phyloP scores from a whole-genome alignment of 2,329 filamentous ascomycete genomes.

The Aspergillus quadrilineatus region DNA sequence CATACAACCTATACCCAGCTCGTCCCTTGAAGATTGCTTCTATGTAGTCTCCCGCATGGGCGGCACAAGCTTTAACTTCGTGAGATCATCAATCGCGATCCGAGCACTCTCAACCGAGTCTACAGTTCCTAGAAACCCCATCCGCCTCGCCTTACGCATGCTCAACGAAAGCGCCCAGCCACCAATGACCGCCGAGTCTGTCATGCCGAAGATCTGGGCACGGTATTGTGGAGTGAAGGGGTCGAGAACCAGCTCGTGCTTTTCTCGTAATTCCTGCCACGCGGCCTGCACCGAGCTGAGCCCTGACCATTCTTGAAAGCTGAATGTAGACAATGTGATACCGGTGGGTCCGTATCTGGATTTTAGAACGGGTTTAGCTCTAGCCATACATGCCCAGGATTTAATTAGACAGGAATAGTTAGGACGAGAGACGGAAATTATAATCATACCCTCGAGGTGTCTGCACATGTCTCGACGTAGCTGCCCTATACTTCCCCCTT shows the following conservation, averaged over 20 bases:
- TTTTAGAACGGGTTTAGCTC: neutral
- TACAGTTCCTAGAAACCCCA: conserved; percentile 17
- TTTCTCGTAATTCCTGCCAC: conserved; percentile 23
- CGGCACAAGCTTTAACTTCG: conserved; percentile 12
- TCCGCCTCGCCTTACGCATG: conserved; percentile 19
- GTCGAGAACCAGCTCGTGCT: conserved; percentile 36
- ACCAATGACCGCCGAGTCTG: conserved; percentile 19
- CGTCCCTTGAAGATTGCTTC: too few species aligned
- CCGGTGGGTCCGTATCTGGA: neutral
- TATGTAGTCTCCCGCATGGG: neutral
- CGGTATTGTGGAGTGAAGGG: neutral
- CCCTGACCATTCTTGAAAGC: conserved; percentile 45
- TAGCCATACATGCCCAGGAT: conserved; percentile 15
- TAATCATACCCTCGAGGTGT: conserved; percentile 38
- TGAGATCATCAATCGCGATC: conserved; percentile 13
- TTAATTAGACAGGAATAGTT: too few species aligned
- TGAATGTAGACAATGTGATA: neutral
- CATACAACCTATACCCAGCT: too few species aligned
- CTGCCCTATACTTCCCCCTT: conserved; percentile 20
- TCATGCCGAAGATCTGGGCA: conserved; percentile 13
- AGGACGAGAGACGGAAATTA: neutral
- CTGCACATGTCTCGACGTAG: conserved; percentile 25
- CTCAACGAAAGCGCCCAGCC: conserved; percentile 19
- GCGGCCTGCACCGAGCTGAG: conserved; percentile 42
- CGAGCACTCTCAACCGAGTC: conserved; percentile 18